Base-by-base conservation (phyloP, 2,329 filamentous ascomycete genomes). In the Fusarium annulatum region DNA sequence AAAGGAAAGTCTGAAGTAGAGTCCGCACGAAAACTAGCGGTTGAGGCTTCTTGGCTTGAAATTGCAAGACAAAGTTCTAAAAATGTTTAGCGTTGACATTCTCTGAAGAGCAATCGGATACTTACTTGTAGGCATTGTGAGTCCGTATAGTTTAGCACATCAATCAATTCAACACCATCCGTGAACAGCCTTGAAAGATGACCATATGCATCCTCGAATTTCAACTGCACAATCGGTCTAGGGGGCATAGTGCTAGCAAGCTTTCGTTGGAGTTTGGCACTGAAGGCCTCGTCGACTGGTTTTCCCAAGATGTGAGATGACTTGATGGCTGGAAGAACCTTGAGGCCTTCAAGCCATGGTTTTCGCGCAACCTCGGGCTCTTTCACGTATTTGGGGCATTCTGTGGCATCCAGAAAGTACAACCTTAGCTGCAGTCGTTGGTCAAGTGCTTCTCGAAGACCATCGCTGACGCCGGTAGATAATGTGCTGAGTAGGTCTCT, bases 201-300 rank as follows among this genome's bases (percentile, higher is more conserved):
- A 26, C 84, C 84, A 71, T 92, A 88, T 1, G 95, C 93, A 76
- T 94, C 91, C 19, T 91, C 88, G 75, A 94, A 92, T 33, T 88
- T 89, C 6, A 95, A 85, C 60, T 94, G 88, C 16, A 98, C 93
- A 76, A 98, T 96, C 1, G 96, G 95, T 14, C 96, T 89, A 12
- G 96, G 96, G 8, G 96, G 96, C 77, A 98, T 95, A 1, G 95
- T 98, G 75, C 95, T 98, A 2, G 96, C 95, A 38, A 99, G 86
- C 71, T 93, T 93, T n/a, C 95, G 89, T 80, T 99, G 96, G 42
- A 98, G 88, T 79, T 97, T 97, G 30, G 90, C 90, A 76, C 94
- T 98, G 81, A 98, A 98, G 0, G 95, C 91, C n/a, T 91, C 91
- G 0, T 91, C 88, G 1, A 97, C 90, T 1, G 89, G 82, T 57